Base-by-base conservation (phyloP, 169 alveolate species). In the Cryptosporidium xiaoi region DNA sequence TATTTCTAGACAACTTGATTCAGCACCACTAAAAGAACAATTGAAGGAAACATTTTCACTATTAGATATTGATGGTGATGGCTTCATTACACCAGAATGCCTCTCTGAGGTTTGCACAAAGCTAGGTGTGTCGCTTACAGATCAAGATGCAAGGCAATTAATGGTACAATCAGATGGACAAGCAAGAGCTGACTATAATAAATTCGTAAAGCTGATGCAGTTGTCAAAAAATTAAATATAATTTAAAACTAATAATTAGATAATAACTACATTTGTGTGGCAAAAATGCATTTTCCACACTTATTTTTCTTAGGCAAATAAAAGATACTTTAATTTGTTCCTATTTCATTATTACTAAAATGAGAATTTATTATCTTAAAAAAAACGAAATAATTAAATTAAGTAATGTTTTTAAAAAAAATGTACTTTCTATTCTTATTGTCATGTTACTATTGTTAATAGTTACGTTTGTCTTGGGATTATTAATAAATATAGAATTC, bases 101-200 rank as follows among this genome's bases (percentile, higher is more conserved):
- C 50, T 77, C 27, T 58, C 87, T n/a, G 87, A 77, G 15, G 64
- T 62, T 46, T 77, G 87, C 24, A 55, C 87, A 8, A 77, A 62
- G 64, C 64, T 77, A 10, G 87, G 87, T n/a, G 87, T 77, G 15
- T 56, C 87, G 1, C 51, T 77, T 15, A 77, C 87, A 31, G 87
- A 60, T 60, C 87, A 77, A 40, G 87, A 77, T 77, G 87, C 87
- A 18, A 77, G 87, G n/a, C 87, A 77, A 46, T 46, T 77, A 36
- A 77, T 77, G 87, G 87, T 77, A 3, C 87, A 77, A 60, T 77
- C 87, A 58, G 87, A 77, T 36, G 87, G 87, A 34, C 87, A 77
- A 48, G 71, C 87, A 40, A 77, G 40, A 36, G 87, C 87, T 7
- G 71, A 77, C 40, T 77, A 77, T 77, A 62, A 40, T 77, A 77